A percentile compares a stretch with the other conserved stretches of the same genome.
These are phyloP conservation scores for Apiospora arundinis DNA, from an alignment of 2,329 filamentous ascomycete genomes.

Conservation along the genomic window DNA sequence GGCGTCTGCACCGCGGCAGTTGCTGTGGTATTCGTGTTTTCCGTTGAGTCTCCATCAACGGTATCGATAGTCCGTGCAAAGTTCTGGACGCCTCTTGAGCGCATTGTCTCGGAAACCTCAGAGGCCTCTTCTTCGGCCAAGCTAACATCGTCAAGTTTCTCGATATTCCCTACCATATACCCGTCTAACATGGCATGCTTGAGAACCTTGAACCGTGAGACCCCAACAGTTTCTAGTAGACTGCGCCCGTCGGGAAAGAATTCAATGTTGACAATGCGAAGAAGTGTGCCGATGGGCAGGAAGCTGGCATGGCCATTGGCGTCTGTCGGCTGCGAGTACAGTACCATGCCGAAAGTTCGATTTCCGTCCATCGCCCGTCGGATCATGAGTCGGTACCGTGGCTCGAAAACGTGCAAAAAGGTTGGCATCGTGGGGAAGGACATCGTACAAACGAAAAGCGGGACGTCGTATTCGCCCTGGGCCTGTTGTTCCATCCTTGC, in stretches of 20 bases:
- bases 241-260: slow-evolving; percentile 81
- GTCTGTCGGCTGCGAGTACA: slow-evolving; percentile 63
- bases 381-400: slow-evolving; percentile 91
- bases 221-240: slow-evolving; percentile 77
- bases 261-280: slow-evolving; percentile 77
- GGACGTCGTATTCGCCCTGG: slow-evolving; percentile 64
- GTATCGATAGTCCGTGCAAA: slow-evolving; percentile 33
- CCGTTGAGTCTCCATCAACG: neutral
- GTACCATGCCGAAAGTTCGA: slow-evolving; percentile 84
- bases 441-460: slow-evolving; percentile 83
- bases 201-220: slow-evolving; percentile 77
- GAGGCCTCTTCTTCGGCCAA: slow-evolving; percentile 79
- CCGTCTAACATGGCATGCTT: slow-evolving; percentile 72
- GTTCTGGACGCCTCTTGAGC: slow-evolving; percentile 28
- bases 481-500: slow-evolving; percentile 63
- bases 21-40: neutral
- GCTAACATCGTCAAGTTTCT: slow-evolving; percentile 82
- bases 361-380: slow-evolving; percentile 76
- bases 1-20: slow-evolving; percentile 26
- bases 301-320: slow-evolving; percentile 51
- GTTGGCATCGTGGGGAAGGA: slow-evolving; percentile 84
- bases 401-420: slow-evolving; percentile 90
- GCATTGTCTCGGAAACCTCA: slow-evolving; percentile 71
- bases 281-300: slow-evolving; percentile 76
- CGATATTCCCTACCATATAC: slow-evolving; percentile 77